Evolutionary conservation across 805 yeast species (phyloP), one percentile per base, ranked within the genome.

Genomic region (Candida loeiensis): DNA sequence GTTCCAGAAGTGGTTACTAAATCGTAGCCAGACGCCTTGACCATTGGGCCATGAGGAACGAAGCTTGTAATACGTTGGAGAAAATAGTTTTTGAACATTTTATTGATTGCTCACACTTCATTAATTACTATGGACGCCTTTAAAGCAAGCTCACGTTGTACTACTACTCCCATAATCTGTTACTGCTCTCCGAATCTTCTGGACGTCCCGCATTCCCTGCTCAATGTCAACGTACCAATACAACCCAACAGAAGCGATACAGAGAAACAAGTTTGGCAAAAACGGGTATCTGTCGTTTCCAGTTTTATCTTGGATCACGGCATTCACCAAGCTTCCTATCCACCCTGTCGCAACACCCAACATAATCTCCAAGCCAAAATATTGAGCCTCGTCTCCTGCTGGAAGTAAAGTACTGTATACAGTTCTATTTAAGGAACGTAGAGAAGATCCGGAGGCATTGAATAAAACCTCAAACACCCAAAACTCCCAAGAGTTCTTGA

Each of bases 21-120:
- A 59, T 64, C 72, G 72, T 66, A 67, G 72, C 69, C 73, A 66
- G 71, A 67, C 71, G 71, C 73, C 72, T 65, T 66, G 69, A 67
- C 72, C 73, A 66, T 67, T 67, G 72, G 72, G 73, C 73, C 72
- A 67, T 66, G 73, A 66, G 71, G 73, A 66, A 66, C 71, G 70
- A 63, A 64, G 69, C 34, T 32, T 26, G 24, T 13, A 27, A 7
- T 6, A 21, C 9, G 9, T 6, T 6, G 6, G 6, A 6, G 9
- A 21, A 21, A 21, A 21, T 21, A 9, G 6, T 7, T 21, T 6
- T 21, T 7, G 24, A 7, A 21, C 24, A 21, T 6, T 7, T 21
- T 21, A 6, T 9, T 21, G 24, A 21, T 7, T 21, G 9, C 9
- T 21, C 24, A n/a, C 24, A 7, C 24, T 21, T 21, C 24, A 21